Base-by-base conservation (phyloP, 208 protist genomes). In the Leishmania tarentolae region DNA sequence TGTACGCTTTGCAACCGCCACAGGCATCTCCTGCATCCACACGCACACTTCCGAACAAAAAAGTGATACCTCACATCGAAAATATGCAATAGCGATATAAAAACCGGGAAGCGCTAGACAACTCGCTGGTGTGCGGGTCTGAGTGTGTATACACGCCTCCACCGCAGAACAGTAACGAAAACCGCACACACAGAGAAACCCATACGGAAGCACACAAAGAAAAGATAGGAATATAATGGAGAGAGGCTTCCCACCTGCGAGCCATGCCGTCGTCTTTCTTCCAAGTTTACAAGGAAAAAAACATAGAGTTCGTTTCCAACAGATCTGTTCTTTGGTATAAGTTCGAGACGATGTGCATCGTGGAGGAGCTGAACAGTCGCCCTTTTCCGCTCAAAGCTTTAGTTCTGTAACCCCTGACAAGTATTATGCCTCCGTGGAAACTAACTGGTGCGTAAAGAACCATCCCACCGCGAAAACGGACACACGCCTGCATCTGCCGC, bases 91-190 rank as follows among this genome's bases (percentile, higher is more conserved):
- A 24, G 40, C 1, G 8, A 19, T 9, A 19, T 52, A 53, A 75
- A 28, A 46, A 63, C 35, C 35, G 17, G 28, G 53, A 44, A 46
- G 31, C 74, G 46, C 50, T 37, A 50, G 19, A 4, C 35, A 35
- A 59, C 9, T 61, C 52, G 35, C 50, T 77, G 53, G 66, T 37
- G 56, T 68, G 40, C 56, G 53, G 19, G 28, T 68, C 40, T 77
- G 74, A 59, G 50, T 52, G 74, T 65, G 74, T 77, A 57, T 77
- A 44, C 37, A 47, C 52, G 19, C n/a, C 56, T 35, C 37, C 47
- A 63, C 11, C 74, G 44, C 40, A 11, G 40, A 63, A 21, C 8
- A 65, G 31, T 31, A 46, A 65, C 6, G 65, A 19, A 19, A 75
- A 50, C 42, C 13, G 31, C 15, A 76, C 50, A 76, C 40, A 72